A percentile compares a stretch with the other conserved stretches of the same genome.
Evolutionary conservation across 2,329 filamentous ascomycete genomes (phyloP).

Genomic region (Ambrosiella cleistominuta): DNA sequence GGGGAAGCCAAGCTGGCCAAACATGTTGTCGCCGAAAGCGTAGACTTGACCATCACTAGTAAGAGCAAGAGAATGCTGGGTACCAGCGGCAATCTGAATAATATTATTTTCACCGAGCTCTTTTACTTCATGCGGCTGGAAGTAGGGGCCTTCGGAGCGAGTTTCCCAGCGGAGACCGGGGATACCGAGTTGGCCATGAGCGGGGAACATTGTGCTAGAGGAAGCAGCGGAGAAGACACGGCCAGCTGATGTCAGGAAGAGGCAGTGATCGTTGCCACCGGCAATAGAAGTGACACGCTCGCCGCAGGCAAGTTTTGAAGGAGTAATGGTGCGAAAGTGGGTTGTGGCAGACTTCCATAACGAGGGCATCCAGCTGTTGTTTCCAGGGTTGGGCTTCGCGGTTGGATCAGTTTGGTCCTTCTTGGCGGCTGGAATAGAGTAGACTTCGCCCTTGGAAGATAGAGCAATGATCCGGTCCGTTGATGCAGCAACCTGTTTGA

Average conservation of each 20-base stretch:
- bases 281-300: conserved; percentile 61
- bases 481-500: conserved; percentile 60
- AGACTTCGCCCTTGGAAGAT: conserved; percentile 57
- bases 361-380: conserved; percentile 44
- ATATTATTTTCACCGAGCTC: conserved; percentile 55
- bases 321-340: conserved; percentile 52
- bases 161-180: conserved; percentile 67
- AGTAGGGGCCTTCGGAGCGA: conserved; percentile 59
- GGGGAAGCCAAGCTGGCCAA: conserved; percentile 79
- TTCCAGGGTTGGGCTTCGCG: conserved; percentile 22
- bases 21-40: conserved; percentile 77
- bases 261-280: conserved; percentile 67
- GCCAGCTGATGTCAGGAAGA: conserved; percentile 69
- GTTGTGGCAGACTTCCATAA: conserved; percentile 44
- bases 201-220: conserved; percentile 59
- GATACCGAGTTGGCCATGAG: conserved; percentile 71
- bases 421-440: conserved; percentile 64
- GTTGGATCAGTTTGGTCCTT: conserved; percentile 41
- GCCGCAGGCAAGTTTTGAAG: conserved; percentile 42
- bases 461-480: conserved; percentile 70
- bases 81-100: conserved; percentile 61
- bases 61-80: conserved; percentile 67
- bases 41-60: conserved; percentile 64
- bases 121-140: conserved; percentile 64
- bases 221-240: conserved; percentile 80